Evolutionary conservation across 2,329 filamentous ascomycete species (phyloP).

Genomic region (Trichoderma afroharzianum): DNA sequence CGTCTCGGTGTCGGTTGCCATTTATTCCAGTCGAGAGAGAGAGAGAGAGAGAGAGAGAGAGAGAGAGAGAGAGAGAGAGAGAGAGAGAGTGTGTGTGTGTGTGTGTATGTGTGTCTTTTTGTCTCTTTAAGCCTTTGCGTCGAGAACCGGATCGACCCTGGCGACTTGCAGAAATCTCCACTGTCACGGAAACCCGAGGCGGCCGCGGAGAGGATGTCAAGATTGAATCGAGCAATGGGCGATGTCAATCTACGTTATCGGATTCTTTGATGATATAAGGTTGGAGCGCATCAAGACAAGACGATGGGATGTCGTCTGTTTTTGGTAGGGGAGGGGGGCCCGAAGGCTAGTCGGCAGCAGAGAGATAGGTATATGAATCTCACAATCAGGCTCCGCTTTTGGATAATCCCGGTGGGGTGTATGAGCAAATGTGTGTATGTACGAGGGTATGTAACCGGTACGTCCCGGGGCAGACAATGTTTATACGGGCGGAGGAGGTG

Average conservation of each 20-base stretch:
- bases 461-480: neutral
- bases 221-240: neutral
- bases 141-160: neutral
- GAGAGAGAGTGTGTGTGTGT: neutral
- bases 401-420: slow-evolving; percentile 11
- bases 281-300: neutral
- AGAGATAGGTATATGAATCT: slow-evolving; percentile 15
- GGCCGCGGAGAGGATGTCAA: neutral
- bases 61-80: neutral
- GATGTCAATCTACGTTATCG: neutral
- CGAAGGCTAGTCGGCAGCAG: slow-evolving; percentile 8
- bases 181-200: neutral
- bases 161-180: neutral
- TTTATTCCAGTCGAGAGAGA: slow-evolving; percentile 14
- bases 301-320: slow-evolving; percentile 13
- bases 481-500: slow-evolving; percentile 6
- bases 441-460: slow-evolving; percentile 10
- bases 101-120: neutral
- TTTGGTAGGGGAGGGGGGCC: slow-evolving; percentile 1
- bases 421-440: neutral
- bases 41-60: neutral
- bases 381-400: slow-evolving; percentile 16
- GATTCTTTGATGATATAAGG: neutral
- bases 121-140: neutral
- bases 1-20: slow-evolving; percentile 34